Percentiles rank a stretch among this genome's conserved stretches.
phyloP scores from a whole-genome alignment of 2,329 filamentous ascomycete genomes.

The Annulohypoxylon truncatum region DNA sequence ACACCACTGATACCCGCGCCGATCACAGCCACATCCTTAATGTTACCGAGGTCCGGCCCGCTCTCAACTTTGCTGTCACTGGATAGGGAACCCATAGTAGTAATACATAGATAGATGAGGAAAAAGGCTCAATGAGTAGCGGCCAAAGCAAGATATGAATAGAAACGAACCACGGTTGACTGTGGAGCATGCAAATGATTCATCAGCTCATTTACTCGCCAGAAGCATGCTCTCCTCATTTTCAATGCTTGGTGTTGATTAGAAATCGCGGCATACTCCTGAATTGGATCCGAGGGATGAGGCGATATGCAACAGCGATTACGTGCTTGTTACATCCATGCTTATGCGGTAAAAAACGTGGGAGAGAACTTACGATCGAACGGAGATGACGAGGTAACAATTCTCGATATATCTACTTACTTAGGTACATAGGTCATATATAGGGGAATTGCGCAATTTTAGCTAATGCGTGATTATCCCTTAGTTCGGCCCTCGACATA shows the following conservation, averaged over 20 bases:
- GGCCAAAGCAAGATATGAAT: slow-evolving; percentile 26
- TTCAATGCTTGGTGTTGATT: slow-evolving; percentile 24
- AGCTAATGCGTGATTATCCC: neutral
- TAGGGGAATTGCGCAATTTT: neutral
- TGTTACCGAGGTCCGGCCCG: slow-evolving; percentile 11
- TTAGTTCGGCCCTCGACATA: neutral
- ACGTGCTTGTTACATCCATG: slow-evolving; percentile 27
- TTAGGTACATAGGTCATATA: neutral
- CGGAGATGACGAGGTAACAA: slow-evolving; percentile 1
- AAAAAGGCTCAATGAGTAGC: neutral
- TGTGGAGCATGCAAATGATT: neutral
- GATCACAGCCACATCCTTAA: slow-evolving; percentile 66
- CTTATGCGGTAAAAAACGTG: slow-evolving; percentile 11
- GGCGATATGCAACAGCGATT: slow-evolving; percentile 27
- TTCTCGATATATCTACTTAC: neutral
- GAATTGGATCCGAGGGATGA: slow-evolving; percentile 13
- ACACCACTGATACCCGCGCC: slow-evolving; percentile 73
- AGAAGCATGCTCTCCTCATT: slow-evolving; percentile 6
- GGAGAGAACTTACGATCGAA: neutral
- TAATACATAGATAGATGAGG: neutral
- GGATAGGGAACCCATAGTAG: slow-evolving; percentile 36
- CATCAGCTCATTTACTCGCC: slow-evolving; percentile 3
- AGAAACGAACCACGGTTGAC: neutral
- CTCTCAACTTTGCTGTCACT: slow-evolving; percentile 11
- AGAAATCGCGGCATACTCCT: slow-evolving; percentile 19